These are phyloP conservation scores for Blastobotrys indianensis DNA, from an alignment of 1,139 yeast genomes.

Conservation along the genomic window DNA sequence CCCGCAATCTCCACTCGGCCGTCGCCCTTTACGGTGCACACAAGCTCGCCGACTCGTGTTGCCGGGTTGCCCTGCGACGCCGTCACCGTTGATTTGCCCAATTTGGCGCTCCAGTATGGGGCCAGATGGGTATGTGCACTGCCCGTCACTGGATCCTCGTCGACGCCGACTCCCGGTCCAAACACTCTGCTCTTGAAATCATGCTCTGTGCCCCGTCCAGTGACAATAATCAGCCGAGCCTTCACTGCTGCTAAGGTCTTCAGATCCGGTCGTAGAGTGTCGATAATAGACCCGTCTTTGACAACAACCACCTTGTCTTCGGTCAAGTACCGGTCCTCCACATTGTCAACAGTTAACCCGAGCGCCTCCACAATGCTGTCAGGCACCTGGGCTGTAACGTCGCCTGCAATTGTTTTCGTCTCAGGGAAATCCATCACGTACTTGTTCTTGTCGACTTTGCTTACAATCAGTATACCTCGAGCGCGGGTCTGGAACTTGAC, in stretches of 20 bases:
- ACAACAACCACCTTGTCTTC: slow-evolving; percentile 4
- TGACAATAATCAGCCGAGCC: slow-evolving; percentile 2
- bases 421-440: slow-evolving; percentile 7
- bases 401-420: neutral
- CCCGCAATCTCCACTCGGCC: slow-evolving; percentile 5
- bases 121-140: slow-evolving; percentile 5
- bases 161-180: slow-evolving; percentile 5
- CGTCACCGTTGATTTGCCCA: neutral
- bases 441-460: neutral
- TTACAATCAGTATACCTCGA: neutral
- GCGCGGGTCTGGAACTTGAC: slow-evolving; percentile 1
- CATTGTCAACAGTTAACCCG: neutral
- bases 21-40: neutral
- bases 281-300: neutral
- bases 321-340: neutral
- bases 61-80: slow-evolving; percentile 3
- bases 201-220: neutral
- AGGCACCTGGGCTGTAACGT: neutral
- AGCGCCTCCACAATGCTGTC: neutral
- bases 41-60: slow-evolving; percentile 33
- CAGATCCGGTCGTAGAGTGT: slow-evolving; percentile 1
- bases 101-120: slow-evolving; percentile 4
- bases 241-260: neutral
- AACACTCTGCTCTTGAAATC: slow-evolving; percentile 5
- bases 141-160: slow-evolving; percentile 10